Base-by-base conservation (phyloP, 2,329 filamentous ascomycete species). In the Cercospora berteroae region DNA sequence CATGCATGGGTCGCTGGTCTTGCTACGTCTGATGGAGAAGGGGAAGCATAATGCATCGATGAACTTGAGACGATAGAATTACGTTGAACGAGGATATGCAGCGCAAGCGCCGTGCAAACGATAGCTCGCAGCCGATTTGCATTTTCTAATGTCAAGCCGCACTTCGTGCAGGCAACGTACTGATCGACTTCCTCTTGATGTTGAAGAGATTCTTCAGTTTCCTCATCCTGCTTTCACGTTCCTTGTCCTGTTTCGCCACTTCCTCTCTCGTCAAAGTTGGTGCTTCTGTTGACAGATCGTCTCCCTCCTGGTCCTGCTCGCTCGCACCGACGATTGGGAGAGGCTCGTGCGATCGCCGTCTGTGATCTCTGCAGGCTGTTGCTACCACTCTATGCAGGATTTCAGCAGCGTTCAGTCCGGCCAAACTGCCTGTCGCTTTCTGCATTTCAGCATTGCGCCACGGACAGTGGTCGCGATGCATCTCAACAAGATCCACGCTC, bases 381-480 rank as follows among this genome's bases (percentile, higher is more conserved):
- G 74, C 69, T 10, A 75, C 72, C 6, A 78, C 74, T n/a, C 71
- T 71, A 5, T 74, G 72, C 18, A 79, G 60, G 44, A 79, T 77
- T 42, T 76, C 67, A 60, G 69, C 70, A 4, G 77, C 78, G 33
- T 78, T 77, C 6, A 75, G 66, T 3, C 74, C 75, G 13, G 62
- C 70, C 56, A 78, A 69, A 36, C 71, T 77, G 9, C 77, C 78
- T 2, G 74, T 73, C 4, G 75, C 77, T 20, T 73, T 70, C 67
- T 80, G 78, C 1, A 72, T 73, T 23, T 58, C 62, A 5, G 77
- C 36, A 61, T 77, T 79, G 52, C 77, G 76, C 77, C 76, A 80
- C 4, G 78, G 78, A 60, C 78, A 80, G 64, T 80, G 75, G 12
- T 79, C 77, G 42, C 78, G 78, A 62, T 80, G 78, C 65, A 75